Evolutionary conservation across 2,329 filamentous ascomycete genomes (phyloP), one percentile per base, ranked within the genome.

Genomic region (Epichloe gansuensis): DNA sequence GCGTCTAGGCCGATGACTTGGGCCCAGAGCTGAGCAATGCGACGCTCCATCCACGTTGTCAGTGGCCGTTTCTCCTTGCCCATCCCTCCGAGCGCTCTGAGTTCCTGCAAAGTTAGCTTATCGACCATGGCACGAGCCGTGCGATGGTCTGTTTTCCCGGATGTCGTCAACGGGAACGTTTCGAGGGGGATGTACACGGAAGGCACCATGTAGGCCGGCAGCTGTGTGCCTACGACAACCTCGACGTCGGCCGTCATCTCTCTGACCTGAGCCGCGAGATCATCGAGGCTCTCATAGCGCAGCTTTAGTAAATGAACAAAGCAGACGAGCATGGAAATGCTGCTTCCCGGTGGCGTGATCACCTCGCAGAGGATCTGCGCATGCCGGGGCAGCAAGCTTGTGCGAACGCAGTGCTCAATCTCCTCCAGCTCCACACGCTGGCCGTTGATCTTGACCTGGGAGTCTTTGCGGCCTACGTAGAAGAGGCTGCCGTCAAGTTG

Each of bases 391-490:
- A 47, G 41, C 17, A 45, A 35, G 35, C n/a, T 48, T 31, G 42
- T 23, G 36, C 25, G 25, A 25, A 52, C 21, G 15, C 50, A 46
- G 44, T 53, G 53, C 49, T 61, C 59, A n/a, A 61, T 53, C 4
- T 61, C 59, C 11, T 51, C 57, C 0, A 75, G 66, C 61, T 74
- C 80, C 51, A 77, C 66, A 47, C 76, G 62, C 52, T 72, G 78
- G 38, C 80, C 80, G 27, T 71, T 68, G 12, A 81, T 61, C 59
- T 80, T 80, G 49, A 80, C 70, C 60, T 80, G 76, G 1, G 68
- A 68, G 56, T 80, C 77, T 55, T 74, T 75, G 40, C 76, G 67
- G 46, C 74, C 75, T 46, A 75, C 59, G 51, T 71, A 75, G 1
- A 67, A 55, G 8, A 76, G 59, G 23, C 61, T 59, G 1, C 49